Base-by-base conservation (phyloP, 192 early-diverging fungal genomes). In the Funneliformis mosseae region DNA sequence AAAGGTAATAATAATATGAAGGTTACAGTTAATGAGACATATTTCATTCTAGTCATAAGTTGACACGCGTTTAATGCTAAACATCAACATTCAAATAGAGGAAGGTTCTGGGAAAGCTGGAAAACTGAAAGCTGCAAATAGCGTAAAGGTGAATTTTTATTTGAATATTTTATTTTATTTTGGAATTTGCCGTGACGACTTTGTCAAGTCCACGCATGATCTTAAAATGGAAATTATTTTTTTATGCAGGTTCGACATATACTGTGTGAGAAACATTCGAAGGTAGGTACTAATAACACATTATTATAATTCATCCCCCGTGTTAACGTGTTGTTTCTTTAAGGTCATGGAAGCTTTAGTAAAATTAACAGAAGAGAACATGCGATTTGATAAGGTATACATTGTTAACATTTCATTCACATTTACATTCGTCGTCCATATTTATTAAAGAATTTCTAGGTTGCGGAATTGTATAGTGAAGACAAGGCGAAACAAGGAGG, bases 401-500 rank as follows among this genome's bases (percentile, higher is more conserved):
- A 33, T n/a, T n/a, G n/a, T n/a, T n/a, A 33, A 33, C 33, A 3
- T 33, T 33, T 33, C 33, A 2, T 33, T 33, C 33, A 33, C 3
- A 33, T 0, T 33, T 33, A 33, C 33, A 33, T 33, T 33, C 33
- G 33, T 3, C 33, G 33, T 3, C 33, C 33, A 33, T 33, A 33
- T 3, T 33, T 33, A 33, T 33, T 33, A 33, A 33, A 33, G 0
- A 33, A 33, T 33, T 33, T 33, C 27, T 78, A 91, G 90, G 90
- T 96, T 1, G 95, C 95, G 12, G 88, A 91, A 76, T 50, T 85
- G 42, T 96, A 87, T 69, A 94, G 92, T 46, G 95, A 96, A 76
- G 95, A 96, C 82, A 96, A 96, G 83, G 94, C 95, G 41, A 94
- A 92, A 71, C 81, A 83, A 23, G 95, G 95, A 61, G 93, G 95